A percentile compares a stretch with the other conserved stretches of the same genome.
These are phyloP conservation scores for Crucihimalaya himalaica DNA, from an alignment of 345 rosid genomes.

Conservation along the genomic window DNA sequence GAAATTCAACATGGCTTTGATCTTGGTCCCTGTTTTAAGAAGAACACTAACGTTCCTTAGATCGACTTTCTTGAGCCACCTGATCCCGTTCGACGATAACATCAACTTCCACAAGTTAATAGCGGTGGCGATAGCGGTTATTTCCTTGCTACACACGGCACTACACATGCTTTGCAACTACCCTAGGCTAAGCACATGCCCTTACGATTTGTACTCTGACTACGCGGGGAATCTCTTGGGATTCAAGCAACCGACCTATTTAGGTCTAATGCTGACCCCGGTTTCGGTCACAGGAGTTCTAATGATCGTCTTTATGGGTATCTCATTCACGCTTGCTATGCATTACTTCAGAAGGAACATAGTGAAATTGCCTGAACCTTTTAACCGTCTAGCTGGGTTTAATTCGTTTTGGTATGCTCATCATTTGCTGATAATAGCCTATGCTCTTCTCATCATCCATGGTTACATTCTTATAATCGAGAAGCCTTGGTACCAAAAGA, in stretches of 20 bases:
- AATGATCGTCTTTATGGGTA: conserved; percentile 57
- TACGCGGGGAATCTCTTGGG: conserved; percentile 47
- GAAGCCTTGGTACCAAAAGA: conserved; percentile 67
- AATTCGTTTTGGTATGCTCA: conserved; percentile 96
- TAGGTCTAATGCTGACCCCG: conserved; percentile 45
- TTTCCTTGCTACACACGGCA: conserved; percentile 46
- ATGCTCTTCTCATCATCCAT: conserved; percentile 63
- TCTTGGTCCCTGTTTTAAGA: conserved; percentile 79
- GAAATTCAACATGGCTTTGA: conserved; percentile 81
- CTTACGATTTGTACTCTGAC: conserved; percentile 40
- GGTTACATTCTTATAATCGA: conserved; percentile 70
- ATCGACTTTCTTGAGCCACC: conserved; percentile 50
- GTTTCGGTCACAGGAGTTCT: conserved; percentile 67
- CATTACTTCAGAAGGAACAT: conserved; percentile 66
- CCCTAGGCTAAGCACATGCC: conserved; percentile 50
- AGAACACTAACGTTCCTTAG: conserved; percentile 66
- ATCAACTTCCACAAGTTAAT: conserved; percentile 79
- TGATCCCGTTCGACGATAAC: conserved; percentile 90
- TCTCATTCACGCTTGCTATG: conserved; percentile 65
- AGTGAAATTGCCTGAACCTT: conserved; percentile 61
- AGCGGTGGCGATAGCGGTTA: conserved; percentile 52
- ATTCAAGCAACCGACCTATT: conserved; percentile 64
- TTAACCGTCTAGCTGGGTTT: conserved; percentile 75
- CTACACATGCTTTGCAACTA: conserved; percentile 67
- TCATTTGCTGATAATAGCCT: conserved; percentile 70